Evolutionary conservation across 352 stramenopile species (phyloP).

Genomic region (Phytophthora fragariae): DNA sequence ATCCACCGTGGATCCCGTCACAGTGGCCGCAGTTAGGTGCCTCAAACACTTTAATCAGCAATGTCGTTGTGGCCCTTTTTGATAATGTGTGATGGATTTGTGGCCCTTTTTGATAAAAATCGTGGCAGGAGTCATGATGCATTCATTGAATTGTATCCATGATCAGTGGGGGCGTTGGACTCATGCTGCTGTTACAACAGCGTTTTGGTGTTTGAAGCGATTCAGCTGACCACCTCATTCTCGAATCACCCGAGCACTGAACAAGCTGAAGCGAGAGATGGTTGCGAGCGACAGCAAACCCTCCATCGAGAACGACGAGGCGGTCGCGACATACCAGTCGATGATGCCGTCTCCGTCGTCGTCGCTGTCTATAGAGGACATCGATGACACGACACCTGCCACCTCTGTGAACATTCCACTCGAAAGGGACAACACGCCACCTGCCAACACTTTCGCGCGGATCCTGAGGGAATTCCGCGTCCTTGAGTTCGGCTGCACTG

Average conservation of each 20-base stretch:
- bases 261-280: slow-evolving; percentile 4
- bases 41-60: too few relatives aligned
- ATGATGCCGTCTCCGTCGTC: slow-evolving; percentile 10
- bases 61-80: too few relatives aligned
- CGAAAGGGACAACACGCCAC: neutral
- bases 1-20: too few relatives aligned
- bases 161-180: neutral
- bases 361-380: neutral
- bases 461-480: slow-evolving; percentile 46
- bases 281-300: slow-evolving; percentile 3
- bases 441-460: neutral
- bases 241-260: neutral
- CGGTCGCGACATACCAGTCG: slow-evolving; percentile 2
- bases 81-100: too few relatives aligned
- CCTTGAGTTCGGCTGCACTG: slow-evolving; percentile 54
- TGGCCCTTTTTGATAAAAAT: too few relatives aligned
- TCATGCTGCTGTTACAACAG: neutral
- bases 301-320: slow-evolving; percentile 17
- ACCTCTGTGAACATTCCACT: slow-evolving; percentile 1
- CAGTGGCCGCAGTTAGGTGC: too few relatives aligned
- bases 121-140: neutral
- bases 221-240: neutral
- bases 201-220: neutral
- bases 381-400: slow-evolving; percentile 1
- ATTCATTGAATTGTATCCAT: neutral